Evolutionary conservation across 345 rosid genomes (phyloP).

Genomic region (Acer saccharum): DNA sequence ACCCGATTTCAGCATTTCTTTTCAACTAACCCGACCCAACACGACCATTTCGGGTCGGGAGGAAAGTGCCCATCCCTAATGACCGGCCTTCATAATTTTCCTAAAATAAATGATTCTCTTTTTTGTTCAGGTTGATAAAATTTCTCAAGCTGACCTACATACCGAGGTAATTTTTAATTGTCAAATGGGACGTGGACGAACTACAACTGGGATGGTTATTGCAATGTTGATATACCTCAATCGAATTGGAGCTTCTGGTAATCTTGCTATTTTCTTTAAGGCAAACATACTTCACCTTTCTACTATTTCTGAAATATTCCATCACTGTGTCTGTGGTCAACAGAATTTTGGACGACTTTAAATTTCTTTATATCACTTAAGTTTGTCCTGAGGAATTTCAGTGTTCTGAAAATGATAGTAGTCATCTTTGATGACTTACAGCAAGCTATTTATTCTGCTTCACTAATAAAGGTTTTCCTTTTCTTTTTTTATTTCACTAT

Average conservation of each 20-base stretch:
- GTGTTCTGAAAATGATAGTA: not conserved
- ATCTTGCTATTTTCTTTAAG: slow-evolving; percentile 24
- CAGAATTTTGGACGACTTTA: not conserved
- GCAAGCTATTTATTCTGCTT: slow-evolving; percentile 3
- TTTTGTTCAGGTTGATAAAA: slow-evolving; percentile 73
- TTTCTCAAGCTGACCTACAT: slow-evolving; percentile 69
- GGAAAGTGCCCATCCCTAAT: no score
- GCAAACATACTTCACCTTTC: not conserved
- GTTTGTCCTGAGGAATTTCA: slow-evolving; percentile 1
- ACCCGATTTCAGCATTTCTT: no score
- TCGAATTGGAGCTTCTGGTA: slow-evolving; percentile 90
- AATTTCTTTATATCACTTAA: not conserved
- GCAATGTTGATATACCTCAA: slow-evolving; percentile 91
- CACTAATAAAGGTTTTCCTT: not conserved
- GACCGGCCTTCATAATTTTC: not conserved
- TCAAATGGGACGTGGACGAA: slow-evolving; percentile 99
- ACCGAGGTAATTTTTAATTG: slow-evolving; percentile 89
- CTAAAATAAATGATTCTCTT: slow-evolving; percentile 11
- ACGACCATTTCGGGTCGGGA: no score
- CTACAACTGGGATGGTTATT: slow-evolving; percentile 99
- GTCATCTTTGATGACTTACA: not conserved
- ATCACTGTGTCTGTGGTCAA: not conserved
- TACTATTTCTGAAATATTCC: slow-evolving; percentile 2
- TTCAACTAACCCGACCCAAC: no score
- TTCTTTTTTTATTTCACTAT: not conserved